Base-by-base conservation (phyloP, 169 alveolate genomes). In the Eimeria sp. region DNA sequence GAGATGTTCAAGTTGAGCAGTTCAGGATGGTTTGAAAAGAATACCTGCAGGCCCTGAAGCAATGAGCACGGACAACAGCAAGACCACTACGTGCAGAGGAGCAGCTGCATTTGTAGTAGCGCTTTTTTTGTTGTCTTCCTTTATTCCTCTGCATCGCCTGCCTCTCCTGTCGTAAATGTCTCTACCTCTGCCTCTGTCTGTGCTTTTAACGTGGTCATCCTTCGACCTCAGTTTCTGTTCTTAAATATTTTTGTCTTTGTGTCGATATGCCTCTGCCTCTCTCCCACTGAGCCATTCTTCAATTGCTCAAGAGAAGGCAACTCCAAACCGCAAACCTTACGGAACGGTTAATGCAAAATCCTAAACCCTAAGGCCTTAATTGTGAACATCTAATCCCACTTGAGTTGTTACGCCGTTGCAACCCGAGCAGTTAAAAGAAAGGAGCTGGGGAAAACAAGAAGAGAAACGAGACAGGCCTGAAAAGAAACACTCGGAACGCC, bases 41-140 rank as follows among this genome's bases (percentile, higher is more conserved):
- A 78, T 7, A 49, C 65, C 88, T 78, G 88, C 88, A 78, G 88
- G 61, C 63, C 61, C 88, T 78, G 88, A 78, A 61, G n/a, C 70
- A 61, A 2, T 4, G n/a, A 61, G n/a, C n/a, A 61, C 7, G 20
- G n/a, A 9, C 7, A 61, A 25, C 70, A 61, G 70, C 18, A 13
- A 20, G 5, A 11, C 1, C 18, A 13, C 18, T 0, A 11, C 27
- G 20, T 9, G 5, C 70, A 61, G n/a, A 20, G n/a, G 63, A 54
- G 5, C 20, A 61, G 70, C 5, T 61, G n/a, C n/a, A 61, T 61
- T 3, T 9, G 5, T 20, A 20, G 20, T 0, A 3, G 1, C 0
- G 61, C 61, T 3, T 7, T 11, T 54, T 54, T 4, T 54, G 20
- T 54, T 54, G 20, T 54, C 61, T 7, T 14, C 61, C 61, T 54